Conservation (phyloP, 805 yeast genomes). For the Starmerella potacharoeniae region DNA sequence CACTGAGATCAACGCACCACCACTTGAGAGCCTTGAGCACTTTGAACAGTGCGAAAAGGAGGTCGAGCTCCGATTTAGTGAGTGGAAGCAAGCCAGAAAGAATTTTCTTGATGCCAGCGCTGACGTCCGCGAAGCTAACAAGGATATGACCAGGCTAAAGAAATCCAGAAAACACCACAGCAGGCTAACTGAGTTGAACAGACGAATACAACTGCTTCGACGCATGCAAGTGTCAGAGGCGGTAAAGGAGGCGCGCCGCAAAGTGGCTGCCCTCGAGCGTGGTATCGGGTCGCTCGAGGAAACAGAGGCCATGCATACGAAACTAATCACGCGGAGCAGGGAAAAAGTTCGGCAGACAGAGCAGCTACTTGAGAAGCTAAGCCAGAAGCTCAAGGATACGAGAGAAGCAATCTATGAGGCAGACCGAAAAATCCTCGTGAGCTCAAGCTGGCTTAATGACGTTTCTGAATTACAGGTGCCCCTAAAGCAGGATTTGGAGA, state of each 20-base stretch:
- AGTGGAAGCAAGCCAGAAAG: neutral
- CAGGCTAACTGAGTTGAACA: neutral
- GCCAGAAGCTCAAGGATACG: neutral
- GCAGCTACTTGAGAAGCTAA: neutral
- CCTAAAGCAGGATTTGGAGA: neutral
- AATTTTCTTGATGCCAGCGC: neutral
- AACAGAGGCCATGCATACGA: neutral
- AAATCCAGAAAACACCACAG: neutral
- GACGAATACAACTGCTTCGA: neutral
- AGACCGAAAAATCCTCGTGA: neutral
- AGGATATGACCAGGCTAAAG: neutral
- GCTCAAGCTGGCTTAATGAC: neutral
- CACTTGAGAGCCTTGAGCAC: neutral
- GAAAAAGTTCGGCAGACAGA: neutral
- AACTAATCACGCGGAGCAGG: neutral
- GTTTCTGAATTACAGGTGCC: neutral
- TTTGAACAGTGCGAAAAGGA: neutral
- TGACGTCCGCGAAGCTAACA: neutral
- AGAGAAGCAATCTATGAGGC: neutral
- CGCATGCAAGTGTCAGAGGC: neutral
- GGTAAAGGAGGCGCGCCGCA: neutral
- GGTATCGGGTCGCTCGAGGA: neutral
- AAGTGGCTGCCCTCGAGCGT: neutral
- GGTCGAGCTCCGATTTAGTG: neutral
- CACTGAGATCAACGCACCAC: neutral